phyloP scores from a whole-genome alignment of 495 filamentous ascomycete genomes.

The Cenococcum geophilum region DNA sequence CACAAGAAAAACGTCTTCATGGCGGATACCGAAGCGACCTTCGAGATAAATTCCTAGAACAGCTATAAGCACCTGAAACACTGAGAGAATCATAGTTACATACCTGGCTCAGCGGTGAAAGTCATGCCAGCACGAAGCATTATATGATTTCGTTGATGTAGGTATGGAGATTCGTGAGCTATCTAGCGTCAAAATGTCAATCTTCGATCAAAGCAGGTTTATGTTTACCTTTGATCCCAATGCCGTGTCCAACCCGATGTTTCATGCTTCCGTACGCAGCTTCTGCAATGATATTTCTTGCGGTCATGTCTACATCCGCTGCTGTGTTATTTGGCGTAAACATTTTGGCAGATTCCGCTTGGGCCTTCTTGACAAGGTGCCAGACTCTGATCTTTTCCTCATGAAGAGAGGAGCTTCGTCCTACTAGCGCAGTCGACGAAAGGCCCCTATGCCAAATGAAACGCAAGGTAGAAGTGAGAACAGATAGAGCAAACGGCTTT shows the following conservation, averaged over 20 bases:
- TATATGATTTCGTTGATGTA: slow-evolving; percentile 49
- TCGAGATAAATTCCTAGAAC: slow-evolving; percentile 29
- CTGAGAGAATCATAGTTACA: slow-evolving; percentile 34
- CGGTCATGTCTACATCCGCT: slow-evolving; percentile 50
- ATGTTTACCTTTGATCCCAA: slow-evolving; percentile 45
- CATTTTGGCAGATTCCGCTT: slow-evolving; percentile 42
- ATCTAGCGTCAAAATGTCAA: too few species aligned
- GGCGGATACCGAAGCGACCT: slow-evolving; percentile 49
- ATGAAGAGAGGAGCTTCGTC: slow-evolving; percentile 10
- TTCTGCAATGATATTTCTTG: slow-evolving; percentile 45
- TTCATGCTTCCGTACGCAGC: slow-evolving; percentile 48
- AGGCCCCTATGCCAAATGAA: background rate
- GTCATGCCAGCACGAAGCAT: slow-evolving; percentile 47
- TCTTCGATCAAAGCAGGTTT: too few species aligned
- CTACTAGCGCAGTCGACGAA: background rate
- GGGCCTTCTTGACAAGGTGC: slow-evolving; percentile 48
- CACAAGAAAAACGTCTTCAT: slow-evolving; percentile 50
- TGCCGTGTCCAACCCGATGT: slow-evolving; percentile 53
- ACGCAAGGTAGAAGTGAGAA: slow-evolving; percentile 5
- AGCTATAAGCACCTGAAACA: too few species aligned
- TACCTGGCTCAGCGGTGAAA: slow-evolving; percentile 52
- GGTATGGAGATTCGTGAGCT: slow-evolving; percentile 51
- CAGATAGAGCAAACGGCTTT: background rate
- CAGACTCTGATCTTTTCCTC: slow-evolving; percentile 48
- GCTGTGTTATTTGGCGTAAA: slow-evolving; percentile 45